These are phyloP conservation scores for Penicillium sp. DNA, from an alignment of 2,329 filamentous ascomycete species.

Conservation along the genomic window DNA sequence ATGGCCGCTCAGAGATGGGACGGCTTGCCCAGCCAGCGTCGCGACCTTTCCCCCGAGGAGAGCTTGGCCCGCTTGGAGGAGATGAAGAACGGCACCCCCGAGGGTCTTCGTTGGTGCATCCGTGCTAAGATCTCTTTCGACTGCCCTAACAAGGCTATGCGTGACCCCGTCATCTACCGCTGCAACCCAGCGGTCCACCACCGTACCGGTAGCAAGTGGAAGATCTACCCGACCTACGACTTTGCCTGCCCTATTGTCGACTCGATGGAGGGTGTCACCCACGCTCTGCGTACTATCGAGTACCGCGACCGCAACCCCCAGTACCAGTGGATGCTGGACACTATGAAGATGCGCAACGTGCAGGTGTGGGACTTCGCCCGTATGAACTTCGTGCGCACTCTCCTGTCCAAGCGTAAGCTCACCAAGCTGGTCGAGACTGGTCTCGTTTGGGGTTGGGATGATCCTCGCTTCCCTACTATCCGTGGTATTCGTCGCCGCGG, in stretches of 20 bases:
- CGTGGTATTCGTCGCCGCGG: conserved; percentile 51
- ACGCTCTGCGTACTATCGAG: conserved; percentile 65
- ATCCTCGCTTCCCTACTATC: conserved; percentile 53
- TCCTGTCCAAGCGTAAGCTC: conserved; percentile 54
- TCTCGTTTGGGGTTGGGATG: conserved; percentile 53
- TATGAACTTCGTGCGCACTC: conserved; percentile 53
- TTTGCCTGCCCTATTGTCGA: conserved; percentile 66
- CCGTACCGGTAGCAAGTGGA: conserved; percentile 64
- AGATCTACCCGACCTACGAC: conserved; percentile 67
- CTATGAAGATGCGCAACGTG: conserved; percentile 47
- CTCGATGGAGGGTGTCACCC: conserved; percentile 62
- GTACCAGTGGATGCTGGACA: conserved; percentile 53
- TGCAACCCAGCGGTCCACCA: conserved; percentile 71
- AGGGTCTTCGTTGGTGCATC: conserved; percentile 84
- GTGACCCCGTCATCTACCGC: conserved; percentile 95
- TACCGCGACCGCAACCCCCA: conserved; percentile 55
- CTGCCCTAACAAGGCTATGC: conserved; percentile 91
- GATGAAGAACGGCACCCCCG: conserved; percentile 83
- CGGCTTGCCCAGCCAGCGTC: conserved; percentile 76
- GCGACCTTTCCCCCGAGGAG: conserved; percentile 77
- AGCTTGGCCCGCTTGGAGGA: conserved; percentile 83
- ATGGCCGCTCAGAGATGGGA: conserved; percentile 85
- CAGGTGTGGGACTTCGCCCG: conserved; percentile 55
- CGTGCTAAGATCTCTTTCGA: conserved; percentile 91
- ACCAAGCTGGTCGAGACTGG: conserved; percentile 52